Evolutionary conservation across 495 filamentous ascomycete genomes (phyloP), one percentile per base, ranked within the genome.

Genomic region (Aspergillus steynii): DNA sequence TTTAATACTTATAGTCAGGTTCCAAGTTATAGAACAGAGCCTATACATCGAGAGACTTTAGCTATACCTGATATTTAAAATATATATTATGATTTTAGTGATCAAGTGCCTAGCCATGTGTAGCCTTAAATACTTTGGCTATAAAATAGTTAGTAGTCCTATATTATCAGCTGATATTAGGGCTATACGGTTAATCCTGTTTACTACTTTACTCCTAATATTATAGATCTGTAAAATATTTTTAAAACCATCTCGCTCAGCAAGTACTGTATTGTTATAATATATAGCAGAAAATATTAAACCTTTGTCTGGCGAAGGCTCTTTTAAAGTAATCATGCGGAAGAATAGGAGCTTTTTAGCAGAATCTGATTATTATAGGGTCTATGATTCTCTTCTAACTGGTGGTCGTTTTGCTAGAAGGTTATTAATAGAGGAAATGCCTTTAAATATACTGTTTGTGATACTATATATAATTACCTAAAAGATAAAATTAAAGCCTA

Each of bases 61-160:
- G 55, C 31, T 49, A 10, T 51, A 62, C 55, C 46, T 68, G 55
- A 46, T 71, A 71, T 59, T 68, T 71, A 3, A 71, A 25, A 49
- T 64, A 68, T 9, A 63, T 68, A 28, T 68, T 31, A 61, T 66
- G 65, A 48, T 65, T 64, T 50, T 65, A 29, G 47, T 71, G 58
- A 46, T 71, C 47, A 51, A 71, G 58, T 9, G 61, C 63, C 50
- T 71, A 53, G 32, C 63, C 50, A 46, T 50, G 57, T 10, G 65
- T 65, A n/a, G 65, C 64, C 50, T 68, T 53, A 2, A 61, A 68
- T 58, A 61, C 65, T 45, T 68, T 65, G 3, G 63, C 65, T 71
- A 31, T 53, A 60, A 42, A 28, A 58, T 7, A 51, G 34, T 59
- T 48, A 59, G 37, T 31, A 58, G 27, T 29, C 48, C 29, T 29